Conservation (phyloP, 1,284 basidiomycete species). For the Trichosporon sp. region DNA sequence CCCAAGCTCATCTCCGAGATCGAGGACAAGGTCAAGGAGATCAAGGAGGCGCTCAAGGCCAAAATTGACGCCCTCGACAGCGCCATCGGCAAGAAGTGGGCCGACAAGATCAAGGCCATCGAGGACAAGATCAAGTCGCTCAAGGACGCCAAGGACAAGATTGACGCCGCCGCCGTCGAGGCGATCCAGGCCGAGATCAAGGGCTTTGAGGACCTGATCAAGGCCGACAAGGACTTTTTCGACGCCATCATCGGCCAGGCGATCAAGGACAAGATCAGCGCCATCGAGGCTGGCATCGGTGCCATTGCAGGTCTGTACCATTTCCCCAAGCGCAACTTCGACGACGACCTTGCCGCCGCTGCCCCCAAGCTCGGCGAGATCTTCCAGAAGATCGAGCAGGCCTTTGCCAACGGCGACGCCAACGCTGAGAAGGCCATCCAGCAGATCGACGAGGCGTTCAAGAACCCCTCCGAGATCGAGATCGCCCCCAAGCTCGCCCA, state of each 20-base stretch:
- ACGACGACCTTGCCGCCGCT: not conserved
- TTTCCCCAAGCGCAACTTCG: not conserved
- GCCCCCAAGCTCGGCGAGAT: not conserved
- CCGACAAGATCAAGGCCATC: constrained; percentile 10
- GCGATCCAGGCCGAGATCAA: constrained; percentile 8
- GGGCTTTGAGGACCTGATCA: not conserved
- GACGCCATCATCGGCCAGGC: not conserved
- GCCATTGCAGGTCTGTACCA: not conserved
- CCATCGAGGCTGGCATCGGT: not conserved
- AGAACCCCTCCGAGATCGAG: not conserved
- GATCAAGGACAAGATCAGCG: not conserved
- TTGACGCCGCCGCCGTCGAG: not conserved
- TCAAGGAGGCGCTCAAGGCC: not conserved
- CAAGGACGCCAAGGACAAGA: constrained; percentile 1
- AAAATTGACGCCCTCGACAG: not conserved
- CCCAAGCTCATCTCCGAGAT: not conserved
- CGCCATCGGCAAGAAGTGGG: not conserved
- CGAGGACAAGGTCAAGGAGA: not conserved
- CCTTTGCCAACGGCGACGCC: not conserved
- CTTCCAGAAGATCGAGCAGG: not conserved
- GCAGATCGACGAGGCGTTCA: not conserved
- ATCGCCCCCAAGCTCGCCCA: not conserved
- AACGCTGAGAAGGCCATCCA: not conserved
- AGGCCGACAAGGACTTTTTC: not conserved
- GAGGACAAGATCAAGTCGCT: not conserved